Conservation (phyloP, 495 filamentous ascomycete genomes). For the Penicillium alfredii region DNA sequence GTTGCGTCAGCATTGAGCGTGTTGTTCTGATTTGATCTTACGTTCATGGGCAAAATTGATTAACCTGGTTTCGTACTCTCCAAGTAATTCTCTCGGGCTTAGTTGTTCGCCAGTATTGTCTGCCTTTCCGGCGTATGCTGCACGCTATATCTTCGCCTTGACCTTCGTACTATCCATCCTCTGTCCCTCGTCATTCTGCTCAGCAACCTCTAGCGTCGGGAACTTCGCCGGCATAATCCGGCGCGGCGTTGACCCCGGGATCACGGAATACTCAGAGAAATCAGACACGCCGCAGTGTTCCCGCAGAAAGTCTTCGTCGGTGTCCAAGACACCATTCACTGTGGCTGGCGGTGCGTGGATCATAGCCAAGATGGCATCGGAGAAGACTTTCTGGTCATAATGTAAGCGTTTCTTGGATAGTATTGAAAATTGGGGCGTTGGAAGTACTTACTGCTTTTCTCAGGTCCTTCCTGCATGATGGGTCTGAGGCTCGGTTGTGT, state of each 20-base stretch:
- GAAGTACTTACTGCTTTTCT: slow-evolving; percentile 51
- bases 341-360: slow-evolving; percentile 50
- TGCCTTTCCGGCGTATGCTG: no score
- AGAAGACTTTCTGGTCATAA: slow-evolving; percentile 54
- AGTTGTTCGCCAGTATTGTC: no score
- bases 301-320: slow-evolving; percentile 81
- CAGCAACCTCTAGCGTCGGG: slow-evolving; percentile 64
- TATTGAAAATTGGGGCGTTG: no score
- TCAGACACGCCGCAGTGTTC: slow-evolving; percentile 58
- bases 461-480: slow-evolving; percentile 47
- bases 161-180: slow-evolving; percentile 57
- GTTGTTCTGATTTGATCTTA: not conserved
- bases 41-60: no score
- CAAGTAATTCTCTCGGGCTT: no score
- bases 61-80: no score
- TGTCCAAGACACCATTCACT: slow-evolving; percentile 66
- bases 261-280: slow-evolving; percentile 67
- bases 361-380: slow-evolving; percentile 73
- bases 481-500: slow-evolving; percentile 29
- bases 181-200: slow-evolving; percentile 78
- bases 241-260: slow-evolving; percentile 57
- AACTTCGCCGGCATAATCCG: slow-evolving; percentile 74
- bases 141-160: slow-evolving; percentile 22
- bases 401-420: not conserved
- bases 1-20: slow-evolving; percentile 14